Percentiles rank a stretch among this genome's conserved stretches.
Evolutionary conservation across 805 yeast genomes (phyloP).

Genomic region (Ogataea zsoltii): DNA sequence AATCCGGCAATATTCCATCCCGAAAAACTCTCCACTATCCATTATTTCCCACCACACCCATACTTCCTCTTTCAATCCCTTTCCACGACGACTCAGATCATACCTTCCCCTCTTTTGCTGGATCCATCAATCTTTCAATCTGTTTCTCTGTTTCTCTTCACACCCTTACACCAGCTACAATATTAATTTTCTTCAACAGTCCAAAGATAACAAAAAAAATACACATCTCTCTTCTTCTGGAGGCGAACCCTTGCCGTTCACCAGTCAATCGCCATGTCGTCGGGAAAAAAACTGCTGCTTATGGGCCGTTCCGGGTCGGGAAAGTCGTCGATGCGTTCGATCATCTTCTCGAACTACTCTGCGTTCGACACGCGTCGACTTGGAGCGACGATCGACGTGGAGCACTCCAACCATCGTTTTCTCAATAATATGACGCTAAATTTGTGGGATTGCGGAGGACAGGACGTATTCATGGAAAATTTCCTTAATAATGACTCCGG

Average conservation of each 20-base stretch:
- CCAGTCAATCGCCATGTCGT: slow-evolving; percentile 21
- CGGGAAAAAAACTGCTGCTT: slow-evolving; percentile 60
- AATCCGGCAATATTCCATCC: no score
- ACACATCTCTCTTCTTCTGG: neutral
- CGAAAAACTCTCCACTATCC: no score
- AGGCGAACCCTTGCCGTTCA: neutral
- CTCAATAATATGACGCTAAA: slow-evolving; percentile 94
- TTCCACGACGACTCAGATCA: no score
- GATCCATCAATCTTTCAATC: no score
- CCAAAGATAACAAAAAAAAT: neutral
- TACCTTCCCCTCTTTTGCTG: no score
- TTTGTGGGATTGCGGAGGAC: slow-evolving; percentile 98
- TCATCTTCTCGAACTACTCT: slow-evolving; percentile 91
- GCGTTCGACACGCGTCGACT: slow-evolving; percentile 94
- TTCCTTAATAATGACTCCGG: slow-evolving; percentile 57
- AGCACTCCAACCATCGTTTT: slow-evolving; percentile 90
- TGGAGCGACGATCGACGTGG: slow-evolving; percentile 99
- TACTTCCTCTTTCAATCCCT: no score
- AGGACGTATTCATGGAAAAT: slow-evolving; percentile 94
- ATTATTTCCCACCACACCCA: no score
- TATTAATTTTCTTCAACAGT: no score
- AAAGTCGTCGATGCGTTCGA: slow-evolving; percentile 95
- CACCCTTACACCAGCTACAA: no score
- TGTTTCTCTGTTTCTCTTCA: no score
- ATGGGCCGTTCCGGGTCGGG: slow-evolving; percentile 98